Evolutionary conservation across 2,329 filamentous ascomycete genomes (phyloP).

Genomic region (Hypomyces perniciosus): DNA sequence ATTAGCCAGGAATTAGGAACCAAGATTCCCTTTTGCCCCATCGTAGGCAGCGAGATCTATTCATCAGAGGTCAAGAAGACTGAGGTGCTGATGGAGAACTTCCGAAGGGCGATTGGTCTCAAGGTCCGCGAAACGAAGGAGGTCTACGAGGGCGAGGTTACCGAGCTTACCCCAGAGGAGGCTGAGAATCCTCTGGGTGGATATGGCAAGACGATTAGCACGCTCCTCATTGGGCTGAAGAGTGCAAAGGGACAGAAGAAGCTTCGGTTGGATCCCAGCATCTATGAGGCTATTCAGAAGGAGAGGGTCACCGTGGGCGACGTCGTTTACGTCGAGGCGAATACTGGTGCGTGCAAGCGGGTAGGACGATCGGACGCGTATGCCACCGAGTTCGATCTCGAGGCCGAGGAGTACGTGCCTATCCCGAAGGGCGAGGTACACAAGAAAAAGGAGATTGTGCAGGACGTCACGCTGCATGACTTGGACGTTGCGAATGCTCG

Average conservation of each 20-base stretch:
- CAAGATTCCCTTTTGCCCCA: constrained; percentile 97
- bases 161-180: constrained; percentile 94
- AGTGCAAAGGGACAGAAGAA: constrained; percentile 97
- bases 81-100: constrained; percentile 98
- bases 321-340: constrained; percentile 98
- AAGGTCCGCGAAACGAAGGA: constrained; percentile 98
- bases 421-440: constrained; percentile 98
- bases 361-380: constrained; percentile 95
- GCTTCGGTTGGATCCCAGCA: constrained; percentile 90
- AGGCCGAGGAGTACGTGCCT: constrained; percentile 97
- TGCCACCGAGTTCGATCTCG: constrained; percentile 95
- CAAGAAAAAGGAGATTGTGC: constrained; percentile 99
- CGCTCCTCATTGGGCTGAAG: constrained; percentile 89
- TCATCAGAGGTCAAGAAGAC: constrained; percentile 99
- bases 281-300: constrained; percentile 99
- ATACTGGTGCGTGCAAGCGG: constrained; percentile 95
- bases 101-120: constrained; percentile 89
- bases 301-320: constrained; percentile 94
- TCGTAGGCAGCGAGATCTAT: constrained; percentile 97
- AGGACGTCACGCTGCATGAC: constrained; percentile 96
- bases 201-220: constrained; percentile 96
- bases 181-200: constrained; percentile 94
- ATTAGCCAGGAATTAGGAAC: constrained; percentile 96
- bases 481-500: constrained; percentile 92
- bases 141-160: constrained; percentile 98